A percentile compares a stretch with the other conserved stretches of the same genome.
Conservation (phyloP, 352 stramenopile genomes). For the Peronospora belbahrii region DNA sequence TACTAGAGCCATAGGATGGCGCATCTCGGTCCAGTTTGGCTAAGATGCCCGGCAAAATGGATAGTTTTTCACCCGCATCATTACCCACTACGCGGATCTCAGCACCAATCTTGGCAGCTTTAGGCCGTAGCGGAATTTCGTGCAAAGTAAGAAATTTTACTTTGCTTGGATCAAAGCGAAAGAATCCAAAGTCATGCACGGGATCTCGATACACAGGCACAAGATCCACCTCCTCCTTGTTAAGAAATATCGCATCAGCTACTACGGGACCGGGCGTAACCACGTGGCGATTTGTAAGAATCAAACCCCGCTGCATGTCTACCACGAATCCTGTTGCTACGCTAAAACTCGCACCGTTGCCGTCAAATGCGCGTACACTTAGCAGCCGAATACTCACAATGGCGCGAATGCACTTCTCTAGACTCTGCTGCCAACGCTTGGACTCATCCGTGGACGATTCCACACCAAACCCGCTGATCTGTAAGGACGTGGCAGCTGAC, state of each 20-base stretch:
- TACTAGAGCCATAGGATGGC: constrained; percentile 76
- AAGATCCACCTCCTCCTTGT: constrained; percentile 90
- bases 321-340: constrained; percentile 90
- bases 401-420: constrained; percentile 64
- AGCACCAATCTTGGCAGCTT: constrained; percentile 81
- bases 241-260: constrained; percentile 89
- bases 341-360: constrained; percentile 78
- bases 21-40: constrained; percentile 87
- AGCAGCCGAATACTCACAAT: constrained; percentile 85
- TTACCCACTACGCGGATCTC: constrained; percentile 91
- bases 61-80: constrained; percentile 89
- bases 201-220: constrained; percentile 87
- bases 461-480: constrained; percentile 33
- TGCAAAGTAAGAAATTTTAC: constrained; percentile 84
- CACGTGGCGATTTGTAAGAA: constrained; percentile 91
- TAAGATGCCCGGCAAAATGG: constrained; percentile 85
- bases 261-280: constrained; percentile 83
- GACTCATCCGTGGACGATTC: constrained; percentile 40
- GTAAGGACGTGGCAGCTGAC: constrained; percentile 10
- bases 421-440: constrained; percentile 59
- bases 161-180: constrained; percentile 80
- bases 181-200: constrained; percentile 91
- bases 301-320: constrained; percentile 78
- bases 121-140: constrained; percentile 82
- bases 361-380: constrained; percentile 84